Percentiles rank a stretch among this genome's conserved stretches.
phyloP scores from a whole-genome alignment of 1,284 basidiomycete genomes.

The Austropuccinia psidii region DNA sequence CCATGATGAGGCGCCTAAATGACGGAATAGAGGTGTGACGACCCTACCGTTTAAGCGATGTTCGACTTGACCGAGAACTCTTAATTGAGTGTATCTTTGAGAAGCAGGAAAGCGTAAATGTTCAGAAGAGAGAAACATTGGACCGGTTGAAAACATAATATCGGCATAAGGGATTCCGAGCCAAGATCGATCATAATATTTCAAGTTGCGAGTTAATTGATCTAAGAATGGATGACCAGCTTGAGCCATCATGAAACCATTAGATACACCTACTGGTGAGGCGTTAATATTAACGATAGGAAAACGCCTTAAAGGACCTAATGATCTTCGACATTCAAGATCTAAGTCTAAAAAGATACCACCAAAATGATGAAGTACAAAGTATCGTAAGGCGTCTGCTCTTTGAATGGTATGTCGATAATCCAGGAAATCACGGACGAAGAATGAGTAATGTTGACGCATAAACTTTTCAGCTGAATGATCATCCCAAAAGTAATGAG shows the following conservation, averaged over 20 bases:
- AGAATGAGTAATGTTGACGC: conserved; percentile 28
- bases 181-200: conserved; percentile 33
- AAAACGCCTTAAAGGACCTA: conserved; percentile 33
- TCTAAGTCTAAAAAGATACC: conserved; percentile 38
- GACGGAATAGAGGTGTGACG: conserved; percentile 38
- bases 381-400: conserved; percentile 36
- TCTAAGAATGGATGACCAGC: conserved; percentile 36
- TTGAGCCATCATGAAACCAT: conserved; percentile 38
- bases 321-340: conserved; percentile 31
- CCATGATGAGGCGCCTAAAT: conserved; percentile 38
- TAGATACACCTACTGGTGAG: conserved; percentile 38
- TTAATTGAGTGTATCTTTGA: conserved; percentile 5
- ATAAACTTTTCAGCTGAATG: conserved; percentile 30
- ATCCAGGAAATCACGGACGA: conserved; percentile 26
- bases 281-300: conserved; percentile 38
- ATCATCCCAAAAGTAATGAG: conserved; percentile 37
- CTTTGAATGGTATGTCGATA: conserved; percentile 38
- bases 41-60: conserved; percentile 37
- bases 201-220: conserved; percentile 23
- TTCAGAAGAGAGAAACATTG: conserved; percentile 38
- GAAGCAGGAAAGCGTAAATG: conserved; percentile 22
- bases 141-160: conserved; percentile 38
- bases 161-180: conserved; percentile 29
- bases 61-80: conserved; percentile 20
- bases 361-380: conserved; percentile 37